Base-by-base conservation (phyloP, 805 yeast species). In the Barnettozyma sp. region DNA sequence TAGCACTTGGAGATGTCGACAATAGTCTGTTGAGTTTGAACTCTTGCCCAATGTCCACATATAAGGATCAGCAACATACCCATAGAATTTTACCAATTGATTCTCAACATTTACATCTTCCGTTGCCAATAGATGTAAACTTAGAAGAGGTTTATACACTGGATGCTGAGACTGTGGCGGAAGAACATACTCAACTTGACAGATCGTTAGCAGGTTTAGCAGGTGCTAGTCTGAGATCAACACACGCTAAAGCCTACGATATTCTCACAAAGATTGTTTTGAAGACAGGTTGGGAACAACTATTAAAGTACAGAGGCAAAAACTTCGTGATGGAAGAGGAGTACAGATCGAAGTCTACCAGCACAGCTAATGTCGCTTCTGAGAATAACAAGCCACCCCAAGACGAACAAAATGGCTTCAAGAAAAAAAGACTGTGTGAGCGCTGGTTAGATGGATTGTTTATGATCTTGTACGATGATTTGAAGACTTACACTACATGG, bases 401-500 rank as follows among this genome's bases (percentile, higher is more conserved):
- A 9, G 20, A 29, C 4, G 40, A 36, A 1, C 54, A 28, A n/a
- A 22, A 59, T 30, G 78, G 76, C 18, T 73, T 79, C 55, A 77
- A 71, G 48, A 70, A 73, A 53, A 78, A 78, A 49, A 59, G 84
- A 51, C 63, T 78, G 27, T 78, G 86, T 61, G 85, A 78, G 54
- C 66, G 84, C 50, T 78, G 86, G 86, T 63, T 78, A 41, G 86
- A 78, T 56, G 77, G 77, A 51, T 56, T 78, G 41, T 78, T 78
- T 53, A 76, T 78, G 82, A 52, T 78, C 7, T 56, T 78, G 24
- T 78, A 78, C 49, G 85, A 78, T 48, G 94, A 83, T 54, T 67
- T 83, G 49, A 68, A 82, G 51, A 77, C 84, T 1, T 90, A 83
- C 56, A 86, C 96, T 1, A 73, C 85, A 70, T 90, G 95, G 92